phyloP scores from a whole-genome alignment of 2,329 filamentous ascomycete genomes.

The Lachnellula subtilissima region DNA sequence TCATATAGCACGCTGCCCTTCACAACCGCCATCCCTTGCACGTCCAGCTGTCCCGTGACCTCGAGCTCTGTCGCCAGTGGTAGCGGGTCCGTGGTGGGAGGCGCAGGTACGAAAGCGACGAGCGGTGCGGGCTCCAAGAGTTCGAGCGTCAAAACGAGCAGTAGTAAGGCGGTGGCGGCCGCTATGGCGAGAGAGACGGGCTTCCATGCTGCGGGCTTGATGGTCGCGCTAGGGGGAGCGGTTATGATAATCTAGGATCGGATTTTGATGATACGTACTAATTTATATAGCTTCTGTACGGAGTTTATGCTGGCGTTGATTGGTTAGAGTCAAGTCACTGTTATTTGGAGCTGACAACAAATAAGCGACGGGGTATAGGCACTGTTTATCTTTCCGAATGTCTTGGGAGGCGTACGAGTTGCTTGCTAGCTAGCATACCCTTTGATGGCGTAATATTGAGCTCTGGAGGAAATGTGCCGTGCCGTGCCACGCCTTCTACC shows the following conservation, averaged over 20 bases:
- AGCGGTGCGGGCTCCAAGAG: slow-evolving; percentile 25
- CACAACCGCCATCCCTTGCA: slow-evolving; percentile 40
- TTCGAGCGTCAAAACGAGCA: slow-evolving; percentile 9
- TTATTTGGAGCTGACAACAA: no score
- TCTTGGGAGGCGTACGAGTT: no score
- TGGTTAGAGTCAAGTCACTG: background rate
- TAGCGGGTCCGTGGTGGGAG: background rate
- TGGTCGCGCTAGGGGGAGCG: slow-evolving; percentile 16
- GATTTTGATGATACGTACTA: background rate
- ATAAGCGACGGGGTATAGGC: no score
- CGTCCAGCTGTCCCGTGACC: slow-evolving; percentile 31
- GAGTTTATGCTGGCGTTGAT: no score
- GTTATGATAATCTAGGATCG: slow-evolving; percentile 12
- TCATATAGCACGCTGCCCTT: slow-evolving; percentile 31
- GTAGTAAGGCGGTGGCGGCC: slow-evolving; percentile 11
- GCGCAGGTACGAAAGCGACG: slow-evolving; percentile 4
- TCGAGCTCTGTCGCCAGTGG: background rate
- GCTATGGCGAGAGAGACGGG: slow-evolving; percentile 17
- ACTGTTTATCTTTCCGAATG: no score
- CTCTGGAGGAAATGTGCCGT: no score
- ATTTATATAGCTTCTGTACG: background rate
- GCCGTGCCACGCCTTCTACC: no score
- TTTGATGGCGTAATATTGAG: no score
- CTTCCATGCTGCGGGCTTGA: slow-evolving; percentile 12
- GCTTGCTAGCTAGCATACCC: no score